Percentiles rank a stretch among this genome's conserved stretches.
Conservation (phyloP, 805 yeast genomes). For the Spathaspora hagerdaliae region DNA sequence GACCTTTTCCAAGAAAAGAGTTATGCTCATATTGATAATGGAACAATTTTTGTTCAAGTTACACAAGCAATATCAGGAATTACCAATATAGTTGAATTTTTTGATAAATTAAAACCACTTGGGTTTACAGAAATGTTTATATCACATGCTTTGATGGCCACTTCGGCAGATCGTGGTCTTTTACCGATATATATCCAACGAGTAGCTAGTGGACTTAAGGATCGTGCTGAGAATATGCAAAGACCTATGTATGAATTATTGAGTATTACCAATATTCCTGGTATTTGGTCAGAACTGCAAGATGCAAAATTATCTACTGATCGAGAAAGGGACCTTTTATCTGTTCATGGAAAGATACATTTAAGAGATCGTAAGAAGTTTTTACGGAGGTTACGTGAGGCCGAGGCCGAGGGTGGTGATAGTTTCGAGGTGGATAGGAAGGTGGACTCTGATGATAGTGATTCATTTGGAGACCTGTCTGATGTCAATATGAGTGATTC, state of each 20-base stretch:
- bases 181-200: constrained; percentile 7
- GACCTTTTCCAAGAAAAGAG: constrained; percentile 3
- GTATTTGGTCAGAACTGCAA: constrained; percentile 11
- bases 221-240: neutral
- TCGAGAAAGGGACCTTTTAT: neutral
- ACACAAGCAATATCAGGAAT: neutral
- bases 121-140: constrained; percentile 17
- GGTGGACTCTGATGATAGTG: neutral
- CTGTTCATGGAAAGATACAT: neutral
- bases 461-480: neutral
- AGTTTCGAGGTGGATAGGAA: neutral
- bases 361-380: neutral
- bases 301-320: constrained; percentile 8
- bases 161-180: constrained; percentile 9
- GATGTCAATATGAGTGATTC: too few relatives aligned
- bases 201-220: constrained; percentile 4
- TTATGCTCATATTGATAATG: neutral
- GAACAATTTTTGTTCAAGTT: neutral
- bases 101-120: constrained; percentile 7
- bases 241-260: constrained; percentile 5
- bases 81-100: neutral
- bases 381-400: neutral
- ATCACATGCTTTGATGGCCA: constrained; percentile 13
- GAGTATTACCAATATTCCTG: constrained; percentile 7
- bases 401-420: neutral